Evolutionary conservation across 352 stramenopile species (phyloP), one percentile per base, ranked within the genome.

Genomic region (Phytophthora lateralis): DNA sequence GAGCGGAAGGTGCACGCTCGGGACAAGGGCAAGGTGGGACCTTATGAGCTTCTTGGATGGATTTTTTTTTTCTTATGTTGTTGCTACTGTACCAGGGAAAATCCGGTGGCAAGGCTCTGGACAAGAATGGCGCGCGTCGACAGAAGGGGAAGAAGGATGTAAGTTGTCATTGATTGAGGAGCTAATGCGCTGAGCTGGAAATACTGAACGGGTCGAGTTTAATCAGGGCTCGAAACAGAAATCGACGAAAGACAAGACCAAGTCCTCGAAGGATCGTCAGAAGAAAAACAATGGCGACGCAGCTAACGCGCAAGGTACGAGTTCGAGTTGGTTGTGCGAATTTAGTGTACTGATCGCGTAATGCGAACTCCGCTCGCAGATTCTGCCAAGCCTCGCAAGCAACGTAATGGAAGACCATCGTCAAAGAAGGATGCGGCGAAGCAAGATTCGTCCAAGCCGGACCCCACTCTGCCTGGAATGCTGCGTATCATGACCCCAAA

Each of bases 21-120:
- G 41, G 82, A 90, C 43, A 91, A 91, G 52, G 64, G 65, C 39
- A 91, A 89, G 66, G 79, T 89, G 50, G 29, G 73, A 61, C 6
- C 20, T 2, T 30, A 6, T 30, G 26, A 24, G 1, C 21, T 1
- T 24, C 21, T 24, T 24, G 21, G 1, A 24, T 3, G 2, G 26
- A 8, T 2, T 30, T 30, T 30, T 9, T 24, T 24, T 24, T 24
- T 24, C 21, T 24, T 3, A 24, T 24, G 21, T 24, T 50, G 7
- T 17, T 64, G 24, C 43, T 68, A 39, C n/a, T 61, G 35, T 37
- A n/a, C 15, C 17, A 85, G 76, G 66, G 69, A 2, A 85, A 78
- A 54, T 53, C 54, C 14, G 60, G 60, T 14, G 53, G 48, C 60
- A 88, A 67, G 49, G 30, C 37, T 42, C 10, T 74, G 18, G 76